Evolutionary conservation across 2,329 filamentous ascomycete genomes (phyloP).

Genomic region (Eurotiales sp.): DNA sequence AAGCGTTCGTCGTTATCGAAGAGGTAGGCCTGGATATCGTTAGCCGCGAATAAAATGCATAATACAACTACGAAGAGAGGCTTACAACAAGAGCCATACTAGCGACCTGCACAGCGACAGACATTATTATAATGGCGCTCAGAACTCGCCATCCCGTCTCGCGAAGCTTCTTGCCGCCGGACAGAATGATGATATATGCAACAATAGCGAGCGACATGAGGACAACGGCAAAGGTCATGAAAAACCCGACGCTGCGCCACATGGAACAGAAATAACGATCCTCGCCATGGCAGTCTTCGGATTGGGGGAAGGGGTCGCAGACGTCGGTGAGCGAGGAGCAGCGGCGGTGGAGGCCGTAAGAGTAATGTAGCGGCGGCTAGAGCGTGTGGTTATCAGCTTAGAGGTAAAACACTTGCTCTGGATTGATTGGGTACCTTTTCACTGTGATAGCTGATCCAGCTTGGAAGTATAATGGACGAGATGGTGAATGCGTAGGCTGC

Average conservation of each 20-base stretch:
- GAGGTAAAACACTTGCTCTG: too few relatives aligned
- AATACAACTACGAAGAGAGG: conserved; percentile 19
- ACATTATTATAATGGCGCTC: conserved; percentile 60
- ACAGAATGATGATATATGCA: conserved; percentile 70
- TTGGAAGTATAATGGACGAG: conserved; percentile 44
- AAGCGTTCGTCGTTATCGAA: conserved; percentile 82
- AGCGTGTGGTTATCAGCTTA: not conserved
- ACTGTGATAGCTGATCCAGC: conserved; percentile 47
- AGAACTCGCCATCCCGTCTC: conserved; percentile 80
- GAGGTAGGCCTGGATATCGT: conserved; percentile 64
- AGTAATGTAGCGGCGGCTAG: conserved; percentile 55
- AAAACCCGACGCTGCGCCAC: conserved; percentile 84
- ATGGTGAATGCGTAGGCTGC: conserved; percentile 45
- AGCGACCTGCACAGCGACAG: conserved; percentile 67
- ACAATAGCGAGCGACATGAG: conserved; percentile 77
- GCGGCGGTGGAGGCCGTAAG: conserved; percentile 73
- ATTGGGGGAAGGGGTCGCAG: conserved; percentile 59
- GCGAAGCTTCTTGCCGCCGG: conserved; percentile 73
- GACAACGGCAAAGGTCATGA: conserved; percentile 81
- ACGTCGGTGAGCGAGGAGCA: conserved; percentile 67
- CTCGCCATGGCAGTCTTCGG: conserved; percentile 62
- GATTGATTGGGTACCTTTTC: conserved; percentile 36
- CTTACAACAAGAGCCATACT: conserved; percentile 80
- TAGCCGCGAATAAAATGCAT: not conserved
- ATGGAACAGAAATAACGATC: conserved; percentile 80